phyloP scores from a whole-genome alignment of 1,284 basidiomycete species.

The Boletellus sp. region DNA sequence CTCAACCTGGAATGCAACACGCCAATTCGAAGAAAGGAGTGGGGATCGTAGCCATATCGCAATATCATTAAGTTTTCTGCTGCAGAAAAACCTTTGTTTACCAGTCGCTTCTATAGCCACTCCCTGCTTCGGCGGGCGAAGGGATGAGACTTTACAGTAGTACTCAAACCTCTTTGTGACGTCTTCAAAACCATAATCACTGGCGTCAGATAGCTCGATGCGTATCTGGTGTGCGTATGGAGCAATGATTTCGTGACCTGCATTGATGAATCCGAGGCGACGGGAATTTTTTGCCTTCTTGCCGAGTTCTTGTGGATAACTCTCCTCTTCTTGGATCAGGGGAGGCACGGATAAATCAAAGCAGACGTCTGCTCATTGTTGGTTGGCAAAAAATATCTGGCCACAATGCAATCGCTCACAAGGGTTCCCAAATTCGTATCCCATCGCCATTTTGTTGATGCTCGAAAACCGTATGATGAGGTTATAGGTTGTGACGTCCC shows the following conservation, averaged over 20 bases:
- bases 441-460: constrained; percentile 56
- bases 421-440: constrained; percentile 46
- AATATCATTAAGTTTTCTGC: constrained; percentile 44
- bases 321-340: constrained; percentile 54
- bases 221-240: constrained; percentile 66
- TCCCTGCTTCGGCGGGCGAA: constrained; percentile 37
- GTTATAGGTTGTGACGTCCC: constrained; percentile 47
- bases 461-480: constrained; percentile 54
- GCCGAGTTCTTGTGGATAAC: constrained; percentile 34
- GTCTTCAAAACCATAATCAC: constrained; percentile 34
- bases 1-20: constrained; percentile 68
- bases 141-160: constrained; percentile 52
- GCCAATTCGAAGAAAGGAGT: constrained; percentile 42
- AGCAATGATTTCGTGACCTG: constrained; percentile 51
- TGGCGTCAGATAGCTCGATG: constrained; percentile 45
- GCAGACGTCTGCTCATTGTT: constrained; percentile 47
- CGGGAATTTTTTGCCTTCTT: constrained; percentile 44
- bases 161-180: constrained; percentile 44
- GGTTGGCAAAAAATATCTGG: constrained; percentile 8
- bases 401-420: constrained; percentile 28
- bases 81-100: constrained; percentile 46
- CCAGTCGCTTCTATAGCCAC: constrained; percentile 44
- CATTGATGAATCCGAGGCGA: constrained; percentile 52
- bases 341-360: constrained; percentile 62
- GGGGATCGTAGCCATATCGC: constrained; percentile 41